These are phyloP conservation scores for Penicillium malachiteum DNA, from an alignment of 495 filamentous ascomycete species.

Conservation along the genomic window DNA sequence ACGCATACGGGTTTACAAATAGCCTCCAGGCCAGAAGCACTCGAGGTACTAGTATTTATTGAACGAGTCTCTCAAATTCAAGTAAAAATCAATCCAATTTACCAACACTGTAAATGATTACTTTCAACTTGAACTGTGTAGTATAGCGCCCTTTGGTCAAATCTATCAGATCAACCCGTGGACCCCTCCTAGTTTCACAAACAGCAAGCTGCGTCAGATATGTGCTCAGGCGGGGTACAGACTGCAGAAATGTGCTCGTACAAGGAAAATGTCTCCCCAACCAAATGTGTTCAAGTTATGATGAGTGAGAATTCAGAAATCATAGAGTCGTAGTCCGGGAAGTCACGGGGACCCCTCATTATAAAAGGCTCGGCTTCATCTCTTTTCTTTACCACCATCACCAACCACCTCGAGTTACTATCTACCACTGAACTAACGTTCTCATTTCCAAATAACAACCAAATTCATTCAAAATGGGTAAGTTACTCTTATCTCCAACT, in stretches of 20 bases:
- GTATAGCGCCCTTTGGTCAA: neutral
- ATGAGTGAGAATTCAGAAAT: conserved; percentile 2
- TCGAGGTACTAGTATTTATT: no score
- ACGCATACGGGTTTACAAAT: no score
- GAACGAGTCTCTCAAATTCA: no score
- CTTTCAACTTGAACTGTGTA: neutral
- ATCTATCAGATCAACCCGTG: neutral
- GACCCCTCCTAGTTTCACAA: neutral
- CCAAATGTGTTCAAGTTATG: neutral
- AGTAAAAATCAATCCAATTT: neutral
- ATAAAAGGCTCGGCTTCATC: conserved; percentile 13
- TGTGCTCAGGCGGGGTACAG: conserved; percentile 28
- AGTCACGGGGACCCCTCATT: conserved; percentile 25
- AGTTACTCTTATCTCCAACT: conserved; percentile 1
- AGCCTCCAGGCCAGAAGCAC: no score
- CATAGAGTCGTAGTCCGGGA: conserved; percentile 6
- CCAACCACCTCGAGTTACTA: conserved; percentile 1
- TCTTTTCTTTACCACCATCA: conserved; percentile 4
- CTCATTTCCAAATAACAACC: neutral
- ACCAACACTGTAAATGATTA: neutral
- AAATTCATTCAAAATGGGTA: conserved; percentile 28
- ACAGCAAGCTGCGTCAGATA: conserved; percentile 15
- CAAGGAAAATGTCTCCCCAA: neutral
- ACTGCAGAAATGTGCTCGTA: conserved; percentile 31
- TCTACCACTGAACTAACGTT: neutral